These are phyloP conservation scores for Zygoascus biomembranicola DNA, from an alignment of 805 yeast genomes.

Conservation along the genomic window DNA sequence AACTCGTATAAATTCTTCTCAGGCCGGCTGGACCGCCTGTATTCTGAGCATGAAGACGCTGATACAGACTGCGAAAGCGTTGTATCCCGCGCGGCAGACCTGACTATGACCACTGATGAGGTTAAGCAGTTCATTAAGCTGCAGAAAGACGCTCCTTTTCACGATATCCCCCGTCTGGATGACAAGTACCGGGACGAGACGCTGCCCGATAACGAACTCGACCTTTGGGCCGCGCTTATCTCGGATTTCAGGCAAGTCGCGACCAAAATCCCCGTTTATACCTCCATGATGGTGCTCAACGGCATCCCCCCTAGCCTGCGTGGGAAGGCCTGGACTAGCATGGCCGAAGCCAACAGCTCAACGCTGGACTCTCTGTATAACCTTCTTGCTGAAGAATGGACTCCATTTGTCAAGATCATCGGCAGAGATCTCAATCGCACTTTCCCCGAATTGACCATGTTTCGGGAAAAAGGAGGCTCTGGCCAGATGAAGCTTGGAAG, in stretches of 20 bases:
- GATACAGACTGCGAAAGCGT: background rate
- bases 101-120: constrained; percentile 7
- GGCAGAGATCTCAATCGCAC: constrained; percentile 53
- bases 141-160: constrained; percentile 6
- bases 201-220: constrained; percentile 20
- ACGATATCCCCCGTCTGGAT: constrained; percentile 14
- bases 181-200: background rate
- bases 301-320: constrained; percentile 31
- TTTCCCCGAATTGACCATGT: constrained; percentile 46
- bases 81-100: background rate
- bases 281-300: constrained; percentile 23
- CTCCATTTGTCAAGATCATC: constrained; percentile 39
- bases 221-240: constrained; percentile 30
- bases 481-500: constrained; percentile 43
- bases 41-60: background rate
- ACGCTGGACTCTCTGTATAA: constrained; percentile 30
- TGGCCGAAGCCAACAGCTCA: constrained; percentile 24
- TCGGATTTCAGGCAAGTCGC: constrained; percentile 27
- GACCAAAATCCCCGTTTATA: constrained; percentile 23
- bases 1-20: constrained; percentile 5
- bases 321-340: constrained; percentile 29
- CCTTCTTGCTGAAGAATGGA: constrained; percentile 33
- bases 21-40: constrained; percentile 3
- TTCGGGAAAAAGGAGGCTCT: constrained; percentile 33
- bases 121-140: constrained; percentile 4